phyloP scores from a whole-genome alignment of 805 yeast species.

The Metschnikowia continentalis region DNA sequence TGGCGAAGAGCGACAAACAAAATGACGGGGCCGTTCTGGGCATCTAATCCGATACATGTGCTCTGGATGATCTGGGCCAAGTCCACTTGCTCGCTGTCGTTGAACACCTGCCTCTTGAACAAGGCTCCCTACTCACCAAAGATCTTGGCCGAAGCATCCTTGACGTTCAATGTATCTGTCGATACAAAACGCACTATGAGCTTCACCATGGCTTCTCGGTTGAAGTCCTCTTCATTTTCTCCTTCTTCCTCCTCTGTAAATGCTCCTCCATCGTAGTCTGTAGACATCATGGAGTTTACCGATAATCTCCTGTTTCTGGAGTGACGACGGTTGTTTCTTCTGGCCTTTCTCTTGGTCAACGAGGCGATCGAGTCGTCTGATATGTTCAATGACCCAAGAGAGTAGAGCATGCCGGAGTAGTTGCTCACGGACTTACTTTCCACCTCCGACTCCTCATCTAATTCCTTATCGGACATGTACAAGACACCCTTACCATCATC shows the following conservation, averaged over 20 bases:
- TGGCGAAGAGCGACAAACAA: conserved; percentile 51
- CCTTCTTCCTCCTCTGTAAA: conserved; percentile 32
- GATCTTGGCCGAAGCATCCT: conserved; percentile 72
- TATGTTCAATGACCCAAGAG: conserved; percentile 44
- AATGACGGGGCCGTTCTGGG: conserved; percentile 45
- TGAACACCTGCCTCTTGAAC: conserved; percentile 82
- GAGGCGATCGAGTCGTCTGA: conserved; percentile 61
- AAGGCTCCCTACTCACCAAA: conserved; percentile 79
- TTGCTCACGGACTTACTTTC: conserved; percentile 34
- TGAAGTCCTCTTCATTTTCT: conserved; percentile 64
- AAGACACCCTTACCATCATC: conserved; percentile 48
- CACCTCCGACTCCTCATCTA: conserved; percentile 33
- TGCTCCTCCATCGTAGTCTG: conserved; percentile 44
- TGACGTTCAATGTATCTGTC: conserved; percentile 71
- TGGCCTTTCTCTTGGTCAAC: conserved; percentile 42
- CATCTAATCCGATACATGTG: conserved; percentile 32
- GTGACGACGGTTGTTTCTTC: conserved; percentile 26
- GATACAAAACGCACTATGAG: conserved; percentile 70
- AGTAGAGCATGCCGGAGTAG: conserved; percentile 43
- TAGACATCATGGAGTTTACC: conserved; percentile 34
- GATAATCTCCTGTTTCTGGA: conserved; percentile 32
- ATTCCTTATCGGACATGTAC: conserved; percentile 45
- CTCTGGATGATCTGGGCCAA: conserved; percentile 51
- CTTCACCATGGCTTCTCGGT: conserved; percentile 73
- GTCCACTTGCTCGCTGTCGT: conserved; percentile 71